These are phyloP conservation scores for Trifolium fragiferum DNA, from an alignment of 306 rosid genomes.

Conservation along the genomic window DNA sequence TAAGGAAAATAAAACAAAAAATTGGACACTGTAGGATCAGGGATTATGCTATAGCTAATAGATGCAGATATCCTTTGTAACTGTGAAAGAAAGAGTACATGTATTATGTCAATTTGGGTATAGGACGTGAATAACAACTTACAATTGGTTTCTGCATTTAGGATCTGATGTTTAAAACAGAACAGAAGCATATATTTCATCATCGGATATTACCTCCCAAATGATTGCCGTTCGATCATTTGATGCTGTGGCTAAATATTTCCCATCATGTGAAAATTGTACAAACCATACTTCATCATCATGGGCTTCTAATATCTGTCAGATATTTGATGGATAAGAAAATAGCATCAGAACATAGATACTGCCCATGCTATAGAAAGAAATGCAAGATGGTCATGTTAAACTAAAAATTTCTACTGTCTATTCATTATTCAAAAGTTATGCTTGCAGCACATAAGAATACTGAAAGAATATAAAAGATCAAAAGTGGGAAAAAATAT, in stretches of 20 bases:
- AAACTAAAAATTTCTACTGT: background rate
- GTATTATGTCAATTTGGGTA: slow-evolving; percentile 13
- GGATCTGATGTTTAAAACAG: slow-evolving; percentile 25
- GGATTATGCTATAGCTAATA: slow-evolving; percentile 22
- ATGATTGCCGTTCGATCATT: slow-evolving; percentile 78
- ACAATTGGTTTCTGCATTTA: slow-evolving; percentile 15
- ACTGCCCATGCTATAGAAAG: slow-evolving; percentile 16
- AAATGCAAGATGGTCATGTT: slow-evolving; percentile 24
- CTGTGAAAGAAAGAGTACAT: background rate
- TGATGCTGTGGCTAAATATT: slow-evolving; percentile 90
- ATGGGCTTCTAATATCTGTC: slow-evolving; percentile 77
- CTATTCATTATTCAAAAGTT: slow-evolving; percentile 3
- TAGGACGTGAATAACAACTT: slow-evolving; percentile 24
- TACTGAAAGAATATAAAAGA: slow-evolving; percentile 23
- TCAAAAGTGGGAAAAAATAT: background rate
- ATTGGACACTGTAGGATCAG: background rate
- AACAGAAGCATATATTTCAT: slow-evolving; percentile 36
- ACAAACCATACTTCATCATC: slow-evolving; percentile 89
- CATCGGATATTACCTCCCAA: slow-evolving; percentile 80
- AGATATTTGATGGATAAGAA: slow-evolving; percentile 24
- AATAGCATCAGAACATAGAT: slow-evolving; percentile 38
- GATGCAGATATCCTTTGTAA: slow-evolving; percentile 19
- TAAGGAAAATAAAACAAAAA: background rate
- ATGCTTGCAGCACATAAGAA: slow-evolving; percentile 4
- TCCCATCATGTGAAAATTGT: slow-evolving; percentile 87